phyloP scores from a whole-genome alignment of 2,329 filamentous ascomycete species.

The Fusarium acutatum region DNA sequence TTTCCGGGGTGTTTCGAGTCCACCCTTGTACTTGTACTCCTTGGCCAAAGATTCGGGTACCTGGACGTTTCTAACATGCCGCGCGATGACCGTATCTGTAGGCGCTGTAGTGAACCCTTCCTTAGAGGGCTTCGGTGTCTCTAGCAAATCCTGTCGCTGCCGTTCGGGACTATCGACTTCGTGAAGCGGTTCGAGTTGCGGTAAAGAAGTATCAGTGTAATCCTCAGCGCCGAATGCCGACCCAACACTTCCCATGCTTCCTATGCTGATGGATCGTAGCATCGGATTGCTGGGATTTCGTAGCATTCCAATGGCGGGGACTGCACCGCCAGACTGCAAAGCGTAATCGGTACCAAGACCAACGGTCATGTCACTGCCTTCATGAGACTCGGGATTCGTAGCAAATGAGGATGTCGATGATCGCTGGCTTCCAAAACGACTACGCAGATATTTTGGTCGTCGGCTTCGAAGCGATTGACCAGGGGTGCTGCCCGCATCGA shows the following conservation, averaged over 20 bases:
- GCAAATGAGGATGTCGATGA: slow-evolving; percentile 69
- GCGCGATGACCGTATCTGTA: slow-evolving; percentile 87
- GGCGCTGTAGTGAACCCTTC: slow-evolving; percentile 67
- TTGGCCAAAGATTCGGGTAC: slow-evolving; percentile 88
- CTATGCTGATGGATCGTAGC: slow-evolving; percentile 82
- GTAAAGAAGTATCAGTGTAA: slow-evolving; percentile 53
- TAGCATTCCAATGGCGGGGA: slow-evolving; percentile 63
- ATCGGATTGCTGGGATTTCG: slow-evolving; percentile 65
- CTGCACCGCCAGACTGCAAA: slow-evolving; percentile 81
- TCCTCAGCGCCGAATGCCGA: slow-evolving; percentile 72
- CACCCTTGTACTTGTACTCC: slow-evolving; percentile 82
- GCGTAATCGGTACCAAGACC: slow-evolving; percentile 77
- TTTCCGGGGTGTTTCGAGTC: slow-evolving; percentile 67
- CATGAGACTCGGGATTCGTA: slow-evolving; percentile 62
- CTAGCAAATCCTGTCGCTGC: slow-evolving; percentile 58
- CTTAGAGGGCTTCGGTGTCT: slow-evolving; percentile 73
- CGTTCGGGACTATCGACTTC: slow-evolving; percentile 57
- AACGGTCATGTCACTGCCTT: slow-evolving; percentile 78
- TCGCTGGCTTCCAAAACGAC: slow-evolving; percentile 64
- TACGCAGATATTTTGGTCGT: slow-evolving; percentile 67
- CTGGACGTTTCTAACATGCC: slow-evolving; percentile 88
- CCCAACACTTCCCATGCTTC: slow-evolving; percentile 89
- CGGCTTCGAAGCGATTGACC: slow-evolving; percentile 57
- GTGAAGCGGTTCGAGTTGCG: slow-evolving; percentile 59
- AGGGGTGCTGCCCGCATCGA: slow-evolving; percentile 58